Evolutionary conservation across 805 yeast species (phyloP), one percentile per base, ranked within the genome.

Genomic region (Phaffomyces opuntiae): DNA sequence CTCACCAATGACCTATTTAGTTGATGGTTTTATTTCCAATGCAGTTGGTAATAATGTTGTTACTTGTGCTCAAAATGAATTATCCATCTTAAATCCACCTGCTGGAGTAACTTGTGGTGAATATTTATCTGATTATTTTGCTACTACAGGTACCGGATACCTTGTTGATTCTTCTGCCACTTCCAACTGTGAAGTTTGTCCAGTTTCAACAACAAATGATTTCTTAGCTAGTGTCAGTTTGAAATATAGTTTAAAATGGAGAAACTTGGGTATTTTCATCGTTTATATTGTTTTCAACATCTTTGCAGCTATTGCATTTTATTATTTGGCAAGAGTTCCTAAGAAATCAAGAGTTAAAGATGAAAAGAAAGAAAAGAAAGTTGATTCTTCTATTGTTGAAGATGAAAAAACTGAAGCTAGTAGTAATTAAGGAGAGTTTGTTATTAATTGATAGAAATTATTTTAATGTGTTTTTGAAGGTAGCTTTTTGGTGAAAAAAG

Each of bases 301-400:
- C 27, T 39, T 47, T 42, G 69, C 68, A 48, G 69, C 83, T 13
- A 43, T 63, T 1, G 73, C 68, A 53, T 56, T 71, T 48, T 73
- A 81, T 70, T 80, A 83, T 43, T 33, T 44, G n/a, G 82, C 80
- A 7, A 77, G 91, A 72, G 90, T 83, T 48, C 91, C 91, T 44
- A 83, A 83, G 73, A 52, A 76, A 71, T 60, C 59, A 45, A 62
- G 67, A 50, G 66, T 64, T 27, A 40, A 62, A 40, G 56, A 52
- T 14, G 55, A 51, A 42, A 29, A 6, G 13, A 29, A 29, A 29
- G 31, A 29, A 29, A 29, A 29, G 7, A 29, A 29, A 7, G 14
- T 13, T 29, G 14, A 11, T 11, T 5, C 31, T 13, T 29, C 31
- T 7, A 11, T 13, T 3, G 34, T 14, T 17, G 38, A 44, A 12